phyloP scores from a whole-genome alignment of 306 rosid species.

The Cotoneaster glaucophyllus region DNA sequence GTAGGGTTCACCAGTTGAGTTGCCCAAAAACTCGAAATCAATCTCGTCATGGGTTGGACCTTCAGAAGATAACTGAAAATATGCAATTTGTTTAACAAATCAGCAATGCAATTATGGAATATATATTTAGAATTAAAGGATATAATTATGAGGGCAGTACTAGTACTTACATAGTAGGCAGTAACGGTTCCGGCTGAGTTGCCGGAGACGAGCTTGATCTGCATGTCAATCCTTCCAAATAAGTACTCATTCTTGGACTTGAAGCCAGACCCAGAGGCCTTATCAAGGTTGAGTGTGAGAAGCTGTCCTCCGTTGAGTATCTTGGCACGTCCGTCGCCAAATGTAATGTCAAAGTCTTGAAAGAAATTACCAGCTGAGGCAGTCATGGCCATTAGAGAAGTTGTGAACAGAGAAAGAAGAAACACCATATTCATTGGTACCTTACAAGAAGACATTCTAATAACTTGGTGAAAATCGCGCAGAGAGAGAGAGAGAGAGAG shows the following conservation, averaged over 20 bases:
- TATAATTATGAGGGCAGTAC: neutral
- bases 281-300: conserved; percentile 64
- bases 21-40: conserved; percentile 47
- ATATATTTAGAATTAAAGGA: neutral
- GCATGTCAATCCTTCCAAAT: conserved; percentile 66
- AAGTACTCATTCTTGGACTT: conserved; percentile 53
- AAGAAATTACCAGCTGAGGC: conserved; percentile 46
- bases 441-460: too few relatives aligned
- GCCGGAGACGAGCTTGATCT: conserved; percentile 65
- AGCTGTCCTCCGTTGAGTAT: conserved; percentile 49
- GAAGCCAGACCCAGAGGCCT: conserved; percentile 65
- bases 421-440: neutral
- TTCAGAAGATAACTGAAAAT: conserved; percentile 63
- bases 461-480: too few relatives aligned
- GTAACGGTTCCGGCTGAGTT: conserved; percentile 91
- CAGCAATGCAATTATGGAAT: neutral
- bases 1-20: conserved; percentile 34
- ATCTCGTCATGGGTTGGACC: conserved; percentile 45
- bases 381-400: conserved; percentile 8
- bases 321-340: conserved; percentile 56
- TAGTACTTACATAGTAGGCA: conserved; percentile 54
- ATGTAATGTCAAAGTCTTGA: conserved; percentile 53
- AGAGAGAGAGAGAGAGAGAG: too few relatives aligned
- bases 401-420: neutral
- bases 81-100: neutral